phyloP scores from a whole-genome alignment of 1,284 basidiomycete species.

The Cutaneotrichosporon mucoides region DNA sequence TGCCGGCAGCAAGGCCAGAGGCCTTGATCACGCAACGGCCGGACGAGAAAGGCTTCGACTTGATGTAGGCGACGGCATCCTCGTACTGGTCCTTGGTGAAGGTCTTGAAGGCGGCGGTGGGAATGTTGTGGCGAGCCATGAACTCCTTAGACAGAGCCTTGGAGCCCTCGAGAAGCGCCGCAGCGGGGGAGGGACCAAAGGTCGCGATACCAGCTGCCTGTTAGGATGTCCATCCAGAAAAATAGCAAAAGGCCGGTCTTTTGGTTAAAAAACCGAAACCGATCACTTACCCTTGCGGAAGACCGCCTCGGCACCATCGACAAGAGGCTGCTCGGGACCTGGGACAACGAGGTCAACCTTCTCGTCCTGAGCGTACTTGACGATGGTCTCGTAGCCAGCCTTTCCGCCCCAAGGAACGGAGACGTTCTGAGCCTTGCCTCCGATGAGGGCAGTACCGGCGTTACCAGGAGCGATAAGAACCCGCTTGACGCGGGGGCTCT shows the following conservation, averaged over 20 bases:
- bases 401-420: conserved; percentile 52
- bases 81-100: conserved; percentile 70
- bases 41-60: conserved; percentile 57
- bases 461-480: conserved; percentile 92
- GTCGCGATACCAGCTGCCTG: conserved; percentile 82
- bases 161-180: conserved; percentile 94
- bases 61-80: conserved; percentile 71
- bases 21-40: conserved; percentile 90
- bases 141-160: conserved; percentile 97
- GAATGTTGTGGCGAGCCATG: conserved; percentile 89
- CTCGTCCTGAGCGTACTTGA: conserved; percentile 37
- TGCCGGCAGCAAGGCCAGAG: conserved; percentile 88
- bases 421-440: conserved; percentile 70
- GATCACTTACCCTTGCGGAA: conserved; percentile 73
- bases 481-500: conserved; percentile 72
- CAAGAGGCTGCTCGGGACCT: conserved; percentile 94
- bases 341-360: conserved; percentile 80
- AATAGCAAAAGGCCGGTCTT: no score
- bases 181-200: conserved; percentile 88
- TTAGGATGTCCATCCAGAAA: neutral
- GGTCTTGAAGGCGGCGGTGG: conserved; percentile 79
- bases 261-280: no score
- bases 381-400: conserved; percentile 50
- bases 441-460: conserved; percentile 69
- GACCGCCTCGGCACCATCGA: conserved; percentile 85